phyloP scores from a whole-genome alignment of 495 filamentous ascomycete genomes.

The Bathelium albidoporum region DNA sequence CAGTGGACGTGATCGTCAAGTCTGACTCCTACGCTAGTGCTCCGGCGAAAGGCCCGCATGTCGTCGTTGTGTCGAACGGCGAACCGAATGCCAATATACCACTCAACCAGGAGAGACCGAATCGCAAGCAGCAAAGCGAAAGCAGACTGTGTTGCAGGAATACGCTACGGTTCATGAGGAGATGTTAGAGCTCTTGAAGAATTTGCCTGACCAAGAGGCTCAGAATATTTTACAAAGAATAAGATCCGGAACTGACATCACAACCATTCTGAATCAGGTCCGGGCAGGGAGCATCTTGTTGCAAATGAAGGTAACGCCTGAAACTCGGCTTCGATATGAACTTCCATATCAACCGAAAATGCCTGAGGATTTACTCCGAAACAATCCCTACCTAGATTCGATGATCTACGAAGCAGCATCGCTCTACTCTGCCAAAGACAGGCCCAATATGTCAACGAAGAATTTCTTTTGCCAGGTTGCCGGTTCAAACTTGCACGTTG shows the following conservation, averaged over 20 bases:
- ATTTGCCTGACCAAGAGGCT: background rate
- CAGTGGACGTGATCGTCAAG: background rate
- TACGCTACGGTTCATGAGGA: background rate
- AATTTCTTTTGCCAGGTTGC: background rate
- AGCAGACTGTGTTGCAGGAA: background rate
- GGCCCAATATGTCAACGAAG: background rate
- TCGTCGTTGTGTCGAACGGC: background rate
- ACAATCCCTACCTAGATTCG: background rate
- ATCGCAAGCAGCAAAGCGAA: background rate
- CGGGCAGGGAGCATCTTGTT: background rate
- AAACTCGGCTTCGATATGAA: background rate
- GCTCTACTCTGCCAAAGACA: background rate
- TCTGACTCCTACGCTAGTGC: background rate
- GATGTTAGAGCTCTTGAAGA: background rate
- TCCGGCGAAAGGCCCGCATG: background rate
- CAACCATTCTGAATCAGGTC: background rate
- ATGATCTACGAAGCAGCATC: background rate
- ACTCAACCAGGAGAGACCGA: background rate
- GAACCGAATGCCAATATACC: background rate
- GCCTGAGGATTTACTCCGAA: background rate
- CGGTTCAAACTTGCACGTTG: background rate
- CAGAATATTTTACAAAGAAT: constrained; percentile 1
- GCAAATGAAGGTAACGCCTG: background rate
- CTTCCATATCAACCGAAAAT: background rate
- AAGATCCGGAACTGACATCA: background rate